Evolutionary conservation across 108 stramenopile species (phyloP).

Genomic region (Skeletonema tropicum): DNA sequence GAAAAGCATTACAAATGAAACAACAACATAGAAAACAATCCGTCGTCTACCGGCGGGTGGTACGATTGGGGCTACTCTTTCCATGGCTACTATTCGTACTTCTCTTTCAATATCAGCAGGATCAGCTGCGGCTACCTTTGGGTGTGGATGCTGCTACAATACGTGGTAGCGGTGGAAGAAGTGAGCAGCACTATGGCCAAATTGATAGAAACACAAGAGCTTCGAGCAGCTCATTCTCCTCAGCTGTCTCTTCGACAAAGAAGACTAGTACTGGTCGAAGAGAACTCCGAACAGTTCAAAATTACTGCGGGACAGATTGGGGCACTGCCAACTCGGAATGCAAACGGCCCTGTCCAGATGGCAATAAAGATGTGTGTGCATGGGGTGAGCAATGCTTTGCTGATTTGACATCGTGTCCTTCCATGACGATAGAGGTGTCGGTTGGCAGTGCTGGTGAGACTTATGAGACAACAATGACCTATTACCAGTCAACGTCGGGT

Average conservation of each 20-base stretch:
- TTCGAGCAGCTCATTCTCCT: background rate
- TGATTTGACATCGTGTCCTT: slow-evolving; percentile 3
- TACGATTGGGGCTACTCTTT: background rate
- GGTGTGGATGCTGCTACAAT: background rate
- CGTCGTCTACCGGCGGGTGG: background rate
- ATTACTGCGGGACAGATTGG: background rate
- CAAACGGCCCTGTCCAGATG: slow-evolving; percentile 1
- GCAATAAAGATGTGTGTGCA: background rate
- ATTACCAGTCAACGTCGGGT: background rate
- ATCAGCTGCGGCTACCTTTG: background rate
- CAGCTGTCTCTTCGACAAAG: background rate
- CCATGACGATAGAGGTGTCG: slow-evolving; percentile 3
- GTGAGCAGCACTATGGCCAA: background rate
- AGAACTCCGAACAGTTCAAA: background rate
- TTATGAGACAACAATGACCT: background rate
- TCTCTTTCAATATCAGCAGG: background rate
- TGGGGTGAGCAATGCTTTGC: slow-evolving; percentile 1
- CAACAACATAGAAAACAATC: background rate
- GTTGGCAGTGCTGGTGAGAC: background rate
- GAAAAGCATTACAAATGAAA: background rate
- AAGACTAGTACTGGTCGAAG: background rate
- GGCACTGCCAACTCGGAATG: background rate
- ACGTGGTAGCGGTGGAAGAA: background rate
- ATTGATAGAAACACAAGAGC: background rate
- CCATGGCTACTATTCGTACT: background rate